Base-by-base conservation (phyloP, 2,329 filamentous ascomycete species). In the Penicillium corylophilum region DNA sequence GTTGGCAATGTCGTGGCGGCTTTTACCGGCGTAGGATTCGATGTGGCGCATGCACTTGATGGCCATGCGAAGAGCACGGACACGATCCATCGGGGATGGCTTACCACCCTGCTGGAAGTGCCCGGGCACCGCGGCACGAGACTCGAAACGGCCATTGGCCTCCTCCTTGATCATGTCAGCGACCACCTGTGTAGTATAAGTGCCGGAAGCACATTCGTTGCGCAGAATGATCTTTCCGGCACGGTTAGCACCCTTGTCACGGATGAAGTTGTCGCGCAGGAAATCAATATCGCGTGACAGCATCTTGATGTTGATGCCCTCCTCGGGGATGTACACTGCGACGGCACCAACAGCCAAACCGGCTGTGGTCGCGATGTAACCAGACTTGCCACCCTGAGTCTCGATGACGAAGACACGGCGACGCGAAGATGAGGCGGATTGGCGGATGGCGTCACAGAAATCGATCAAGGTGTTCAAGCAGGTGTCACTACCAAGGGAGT, bases 381-480 rank as follows among this genome's bases (percentile, higher is more conserved):
- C 94, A 4, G 90, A 96, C 51, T 89, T 86, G 31, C 94, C 94
- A 64, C 94, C 94, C 76, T 99, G 94, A 0, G 94, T 97, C 76
- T 99, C 94, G 48, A 99, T 93, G 47, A 99, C 92, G 74, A 99
- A 99, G 48, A 97, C 93, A 55, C 94, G 86, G 40, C 94, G 87
- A 52, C 94, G 87, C 1, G 91, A 95, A 1, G 94, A 92, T 1
- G 92, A 96, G 0, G 94, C 94, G 2, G 92, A 96, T 72, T 97
- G 94, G 73, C 95, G 91, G 74, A 97, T 96, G 66, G 92, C 93
- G 78, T 99, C 94, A 70, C 93, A 96, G 75, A 96, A 99, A 62
- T 87, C 84, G 57, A 96, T 90, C 35, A 99, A 81, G 49, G 95
- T 91, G 75, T 99, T 99, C 56, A 99, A 78, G 68, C 94, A 97